Evolutionary conservation across 148 eudicot species (phyloP), one percentile per base, ranked within the genome.

Genomic region (Amaranthus cruentus): DNA sequence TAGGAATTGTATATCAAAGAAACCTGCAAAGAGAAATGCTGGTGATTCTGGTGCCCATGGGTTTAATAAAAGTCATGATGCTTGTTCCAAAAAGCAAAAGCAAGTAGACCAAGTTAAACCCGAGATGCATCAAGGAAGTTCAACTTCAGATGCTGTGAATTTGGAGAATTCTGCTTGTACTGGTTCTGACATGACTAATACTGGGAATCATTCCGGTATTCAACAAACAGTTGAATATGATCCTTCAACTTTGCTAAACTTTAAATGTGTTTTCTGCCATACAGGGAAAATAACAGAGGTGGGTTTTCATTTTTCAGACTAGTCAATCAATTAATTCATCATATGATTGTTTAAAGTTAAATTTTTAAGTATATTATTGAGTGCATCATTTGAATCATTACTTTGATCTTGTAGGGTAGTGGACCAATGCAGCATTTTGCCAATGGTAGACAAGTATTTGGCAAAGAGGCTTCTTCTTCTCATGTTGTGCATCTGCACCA

Each of bases 341-440:
- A 28, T 60, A 1, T 66, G 69, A 12, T 21, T 67, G 46, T 9
- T 64, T 64, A 15, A 0, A 11, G 7, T 43, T 42, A 0, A 43
- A 12, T 64, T 44, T 44, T 9, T 21, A 46, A 5, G 51, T 46
- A 14, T 10, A 46, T 5, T 14, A 47, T 68, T 12, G 59, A 18
- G 57, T 69, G 61, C 52, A 50, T 7, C 13, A 3, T 11, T 69
- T 52, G 65, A 62, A 12, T 14, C 14, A 15, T 70, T 14, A 42
- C 11, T 44, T 38, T 67, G 4, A 62, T 75, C 70, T 9, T 73
- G 69, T 85, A 94, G 98, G 86, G 75, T 64, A 83, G 89, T 73
- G 98, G 97, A 66, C 80, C 74, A 55, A 76, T 91, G 91, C 69
- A 85, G 80, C 88, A 90, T 77, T 95, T 87, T 86, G 81, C 81